Percentiles rank a stretch among this genome's conserved stretches.
Conservation (phyloP, 306 rosid genomes). For the Cicer pinnatifidum region DNA sequence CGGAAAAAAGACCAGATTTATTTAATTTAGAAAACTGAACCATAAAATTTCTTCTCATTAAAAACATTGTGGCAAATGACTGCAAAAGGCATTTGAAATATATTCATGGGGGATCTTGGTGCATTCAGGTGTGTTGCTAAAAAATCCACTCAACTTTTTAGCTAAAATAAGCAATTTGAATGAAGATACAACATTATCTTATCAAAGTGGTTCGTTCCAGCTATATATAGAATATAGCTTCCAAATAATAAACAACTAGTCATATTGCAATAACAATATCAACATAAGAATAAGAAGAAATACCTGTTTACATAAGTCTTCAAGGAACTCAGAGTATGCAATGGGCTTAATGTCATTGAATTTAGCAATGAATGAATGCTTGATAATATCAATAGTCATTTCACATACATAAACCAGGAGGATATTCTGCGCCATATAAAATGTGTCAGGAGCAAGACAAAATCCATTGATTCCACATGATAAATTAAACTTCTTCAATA, state of each 20-base stretch:
- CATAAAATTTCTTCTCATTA: conserved; percentile 6
- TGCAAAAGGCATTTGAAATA: conserved; percentile 22
- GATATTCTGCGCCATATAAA: conserved; percentile 68
- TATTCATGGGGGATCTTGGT: conserved; percentile 12
- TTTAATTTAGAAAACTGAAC: conserved; percentile 17
- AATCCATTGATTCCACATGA: not conserved
- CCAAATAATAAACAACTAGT: conserved; percentile 24
- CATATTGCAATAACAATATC: not conserved
- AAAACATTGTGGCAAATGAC: not conserved
- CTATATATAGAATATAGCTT: not conserved
- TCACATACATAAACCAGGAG: conserved; percentile 85
- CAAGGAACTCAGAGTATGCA: conserved; percentile 88
- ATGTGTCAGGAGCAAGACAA: conserved; percentile 39
- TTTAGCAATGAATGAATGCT: conserved; percentile 95
- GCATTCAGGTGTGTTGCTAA: conserved; percentile 29
- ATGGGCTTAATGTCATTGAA: conserved; percentile 91
- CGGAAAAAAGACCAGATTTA: conserved; percentile 6
- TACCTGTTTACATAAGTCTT: conserved; percentile 97
- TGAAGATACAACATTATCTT: conserved; percentile 36
- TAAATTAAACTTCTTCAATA: conserved; percentile 16
- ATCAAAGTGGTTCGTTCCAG: conserved; percentile 22
- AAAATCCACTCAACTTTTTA: conserved; percentile 32
- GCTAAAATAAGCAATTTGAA: conserved; percentile 7
- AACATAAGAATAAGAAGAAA: conserved; percentile 37
- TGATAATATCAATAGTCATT: conserved; percentile 85